Evolutionary conservation across 306 rosid genomes (phyloP), one percentile per base, ranked within the genome.

Genomic region (Quercus alba): DNA sequence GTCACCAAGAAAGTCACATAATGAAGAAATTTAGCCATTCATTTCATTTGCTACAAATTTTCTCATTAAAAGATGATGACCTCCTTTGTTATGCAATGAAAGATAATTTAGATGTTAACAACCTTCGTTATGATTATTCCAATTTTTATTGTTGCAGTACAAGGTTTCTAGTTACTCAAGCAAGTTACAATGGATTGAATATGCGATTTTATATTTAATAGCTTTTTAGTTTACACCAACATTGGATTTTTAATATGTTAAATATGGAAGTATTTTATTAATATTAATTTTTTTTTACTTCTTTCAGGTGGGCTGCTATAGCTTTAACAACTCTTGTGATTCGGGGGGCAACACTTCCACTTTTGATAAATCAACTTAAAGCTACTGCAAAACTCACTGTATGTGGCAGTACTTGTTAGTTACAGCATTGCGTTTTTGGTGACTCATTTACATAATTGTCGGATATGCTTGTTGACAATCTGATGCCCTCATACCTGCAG

Each of bases 251-350:
- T 82, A 82, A 56, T 55, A 52, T 25, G 70, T 81, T 80, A 18
- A 56, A 75, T 61, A 30, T 79, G 77, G 64, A 73, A 57, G 58
- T 66, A 54, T 57, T 41, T 17, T 44, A 61, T 79, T 49, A 23
- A 11, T 59, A 77, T 76, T 41, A 46, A 7, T 19, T 6, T 67
- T 33, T 67, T 33, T 13, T 67, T 19, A 19, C 52, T 81, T 79
- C 46, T 81, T 85, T 83, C 89, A 95, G 99, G 99, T 93, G 98
- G 98, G 93, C 90, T 54, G 69, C 92, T 77, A 93, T 95, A 75
- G 96, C 73, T 61, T 46, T 91, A 56, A 80, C 98, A 72, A 90
- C 97, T 57, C 68, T 95, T 25, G 3, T 90, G 77, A 91, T 95
- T 84, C 98, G 98, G 71, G 58, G 79, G 0, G 83, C 87, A 41